Conservation (phyloP, 2,329 filamentous ascomycete genomes). For the Beauveria scarabaeidicola region DNA sequence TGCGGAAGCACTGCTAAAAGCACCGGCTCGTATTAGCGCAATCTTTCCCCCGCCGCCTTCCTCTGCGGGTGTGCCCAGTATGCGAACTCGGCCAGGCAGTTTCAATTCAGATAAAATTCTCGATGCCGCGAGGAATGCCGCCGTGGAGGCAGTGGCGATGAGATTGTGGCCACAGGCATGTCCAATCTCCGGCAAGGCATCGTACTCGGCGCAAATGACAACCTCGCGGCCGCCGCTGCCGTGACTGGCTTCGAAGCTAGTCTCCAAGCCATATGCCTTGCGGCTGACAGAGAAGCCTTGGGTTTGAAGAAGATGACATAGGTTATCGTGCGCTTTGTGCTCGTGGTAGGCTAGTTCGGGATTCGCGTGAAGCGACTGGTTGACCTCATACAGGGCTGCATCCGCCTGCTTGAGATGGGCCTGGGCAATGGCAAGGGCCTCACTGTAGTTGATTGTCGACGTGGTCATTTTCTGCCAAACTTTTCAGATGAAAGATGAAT, state of each 20-base stretch:
- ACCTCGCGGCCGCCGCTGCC: slow-evolving; percentile 32
- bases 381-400: slow-evolving; percentile 14
- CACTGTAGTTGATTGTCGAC: neutral
- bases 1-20: slow-evolving; percentile 15
- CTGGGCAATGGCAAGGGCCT: slow-evolving; percentile 16
- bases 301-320: slow-evolving; percentile 34
- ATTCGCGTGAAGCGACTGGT: slow-evolving; percentile 28
- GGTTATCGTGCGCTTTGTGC: slow-evolving; percentile 40
- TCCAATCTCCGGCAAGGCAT: slow-evolving; percentile 38
- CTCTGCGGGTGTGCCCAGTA: slow-evolving; percentile 36
- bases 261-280: slow-evolving; percentile 42
- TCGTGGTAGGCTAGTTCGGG: slow-evolving; percentile 46
- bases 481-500: too few relatives aligned
- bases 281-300: slow-evolving; percentile 38
- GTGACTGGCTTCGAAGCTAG: slow-evolving; percentile 39
- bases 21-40: slow-evolving; percentile 21
- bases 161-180: slow-evolving; percentile 39
- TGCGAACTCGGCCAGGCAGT: slow-evolving; percentile 26
- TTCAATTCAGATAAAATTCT: slow-evolving; percentile 23
- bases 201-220: slow-evolving; percentile 31
- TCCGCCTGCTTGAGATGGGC: slow-evolving; percentile 15
- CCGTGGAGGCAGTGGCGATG: slow-evolving; percentile 32
- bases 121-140: slow-evolving; percentile 30
- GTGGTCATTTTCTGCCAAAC: neutral
- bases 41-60: slow-evolving; percentile 35